These are phyloP conservation scores for Ceratonia siliqua DNA, from an alignment of 306 rosid species.

Conservation along the genomic window DNA sequence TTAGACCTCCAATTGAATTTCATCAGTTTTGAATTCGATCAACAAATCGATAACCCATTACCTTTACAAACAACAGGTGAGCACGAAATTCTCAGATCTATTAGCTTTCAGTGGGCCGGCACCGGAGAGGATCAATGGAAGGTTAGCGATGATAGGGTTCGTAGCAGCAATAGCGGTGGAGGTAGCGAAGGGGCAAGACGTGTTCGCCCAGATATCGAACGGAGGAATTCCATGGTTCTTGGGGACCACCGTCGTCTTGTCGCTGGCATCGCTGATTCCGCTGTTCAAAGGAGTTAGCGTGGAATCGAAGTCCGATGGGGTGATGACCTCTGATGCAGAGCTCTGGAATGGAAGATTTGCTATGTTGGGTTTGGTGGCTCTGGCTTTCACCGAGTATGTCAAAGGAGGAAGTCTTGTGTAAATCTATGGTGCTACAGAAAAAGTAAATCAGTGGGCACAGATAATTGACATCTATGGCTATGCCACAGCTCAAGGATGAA, in stretches of 20 bases:
- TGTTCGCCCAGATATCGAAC: constrained; percentile 58
- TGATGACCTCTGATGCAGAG: constrained; percentile 75
- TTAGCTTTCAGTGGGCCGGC: constrained; percentile 83
- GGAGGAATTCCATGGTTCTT: constrained; percentile 77
- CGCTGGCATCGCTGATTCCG: constrained; percentile 75
- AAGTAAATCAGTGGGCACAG: no score
- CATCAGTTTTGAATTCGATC: background rate
- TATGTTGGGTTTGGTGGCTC: constrained; percentile 80
- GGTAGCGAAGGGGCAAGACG: constrained; percentile 60
- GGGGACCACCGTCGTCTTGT: constrained; percentile 52
- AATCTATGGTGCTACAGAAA: no score
- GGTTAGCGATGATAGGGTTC: constrained; percentile 88
- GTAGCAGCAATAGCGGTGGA: constrained; percentile 78
- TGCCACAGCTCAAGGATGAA: no score
- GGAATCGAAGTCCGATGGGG: constrained; percentile 61
- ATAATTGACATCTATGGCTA: no score
- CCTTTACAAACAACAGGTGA: constrained; percentile 37
- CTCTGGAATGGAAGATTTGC: constrained; percentile 85
- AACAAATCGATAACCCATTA: background rate
- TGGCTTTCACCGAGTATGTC: constrained; percentile 67
- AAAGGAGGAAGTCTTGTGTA: constrained; percentile 74
- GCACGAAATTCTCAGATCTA: constrained; percentile 58
- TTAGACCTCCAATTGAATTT: no score
- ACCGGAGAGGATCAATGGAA: constrained; percentile 92
- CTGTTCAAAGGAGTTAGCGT: constrained; percentile 64